Percentiles rank a stretch among this genome's conserved stretches.
phyloP scores from a whole-genome alignment of 805 yeast species.

The Monosporozyma yasuniensis region DNA sequence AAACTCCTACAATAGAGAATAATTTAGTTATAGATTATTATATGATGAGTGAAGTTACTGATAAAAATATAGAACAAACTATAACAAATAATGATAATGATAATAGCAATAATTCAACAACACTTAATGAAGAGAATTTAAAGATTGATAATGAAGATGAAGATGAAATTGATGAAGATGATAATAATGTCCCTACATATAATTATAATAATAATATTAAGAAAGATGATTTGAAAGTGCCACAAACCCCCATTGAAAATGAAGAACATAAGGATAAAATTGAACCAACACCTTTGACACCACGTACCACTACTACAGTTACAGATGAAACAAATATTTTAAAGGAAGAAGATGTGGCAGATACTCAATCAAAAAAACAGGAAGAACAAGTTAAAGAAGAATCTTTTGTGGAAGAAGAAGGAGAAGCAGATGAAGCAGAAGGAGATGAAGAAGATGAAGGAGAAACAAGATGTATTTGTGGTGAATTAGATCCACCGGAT shows the following conservation, averaged over 20 bases:
- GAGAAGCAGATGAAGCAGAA: conserved; percentile 18
- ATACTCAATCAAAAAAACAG: no score
- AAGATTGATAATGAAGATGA: conserved; percentile 4
- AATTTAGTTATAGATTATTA: no score
- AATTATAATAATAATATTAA: no score
- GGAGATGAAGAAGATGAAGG: conserved; percentile 35
- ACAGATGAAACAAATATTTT: no score
- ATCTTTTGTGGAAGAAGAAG: not conserved
- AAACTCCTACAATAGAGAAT: no score
- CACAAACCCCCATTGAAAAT: not conserved
- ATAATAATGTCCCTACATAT: not conserved
- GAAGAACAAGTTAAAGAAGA: not conserved
- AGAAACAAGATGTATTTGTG: conserved; percentile 40
- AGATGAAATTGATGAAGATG: conserved; percentile 4
- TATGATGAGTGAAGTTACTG: no score
- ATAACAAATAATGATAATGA: not conserved
- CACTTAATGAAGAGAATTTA: not conserved
- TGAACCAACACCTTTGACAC: not conserved
- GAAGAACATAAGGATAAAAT: not conserved
- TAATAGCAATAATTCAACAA: not conserved
- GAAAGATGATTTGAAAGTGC: not conserved
- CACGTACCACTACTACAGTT: not conserved
- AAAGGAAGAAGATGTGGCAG: not conserved
- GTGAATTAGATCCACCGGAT: conserved; percentile 37
- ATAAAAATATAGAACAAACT: no score